A percentile compares a stretch with the other conserved stretches of the same genome.
Conservation (phyloP, 2,329 filamentous ascomycete species). For the Tolypocladium amazonense region DNA sequence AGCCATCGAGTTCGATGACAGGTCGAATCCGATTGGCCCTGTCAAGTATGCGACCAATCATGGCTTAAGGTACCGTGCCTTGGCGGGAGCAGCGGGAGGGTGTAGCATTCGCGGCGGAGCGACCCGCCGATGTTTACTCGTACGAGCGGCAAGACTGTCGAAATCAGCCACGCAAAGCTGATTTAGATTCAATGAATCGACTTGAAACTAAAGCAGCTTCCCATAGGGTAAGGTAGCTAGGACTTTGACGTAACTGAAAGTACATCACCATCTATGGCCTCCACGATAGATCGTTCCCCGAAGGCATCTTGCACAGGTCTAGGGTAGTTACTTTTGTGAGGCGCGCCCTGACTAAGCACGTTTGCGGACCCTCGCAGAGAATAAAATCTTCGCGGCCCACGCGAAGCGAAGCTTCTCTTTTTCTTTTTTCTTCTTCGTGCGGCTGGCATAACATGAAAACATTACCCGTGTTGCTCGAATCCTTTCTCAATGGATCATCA, state of each 20-base stretch:
- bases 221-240: no score
- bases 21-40: not conserved
- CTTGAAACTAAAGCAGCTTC: no score
- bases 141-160: no score
- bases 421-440: conserved; percentile 60
- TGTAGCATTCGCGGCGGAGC: no score
- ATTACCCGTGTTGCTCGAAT: conserved; percentile 75
- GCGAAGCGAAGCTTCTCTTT: conserved; percentile 22
- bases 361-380: not conserved
- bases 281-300: no score
- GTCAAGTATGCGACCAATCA: not conserved
- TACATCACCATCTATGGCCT: no score
- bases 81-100: no score
- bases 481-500: conserved; percentile 39
- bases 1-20: not conserved
- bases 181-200: no score
- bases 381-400: conserved; percentile 18
- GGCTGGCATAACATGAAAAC: conserved; percentile 61
- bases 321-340: not conserved
- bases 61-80: not conserved
- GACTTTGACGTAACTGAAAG: no score
- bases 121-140: no score
- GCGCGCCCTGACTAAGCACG: conserved; percentile 11
- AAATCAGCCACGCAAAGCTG: no score
- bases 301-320: not conserved